Base-by-base conservation (phyloP, 2,329 filamentous ascomycete species). In the Penicillium sp. region DNA sequence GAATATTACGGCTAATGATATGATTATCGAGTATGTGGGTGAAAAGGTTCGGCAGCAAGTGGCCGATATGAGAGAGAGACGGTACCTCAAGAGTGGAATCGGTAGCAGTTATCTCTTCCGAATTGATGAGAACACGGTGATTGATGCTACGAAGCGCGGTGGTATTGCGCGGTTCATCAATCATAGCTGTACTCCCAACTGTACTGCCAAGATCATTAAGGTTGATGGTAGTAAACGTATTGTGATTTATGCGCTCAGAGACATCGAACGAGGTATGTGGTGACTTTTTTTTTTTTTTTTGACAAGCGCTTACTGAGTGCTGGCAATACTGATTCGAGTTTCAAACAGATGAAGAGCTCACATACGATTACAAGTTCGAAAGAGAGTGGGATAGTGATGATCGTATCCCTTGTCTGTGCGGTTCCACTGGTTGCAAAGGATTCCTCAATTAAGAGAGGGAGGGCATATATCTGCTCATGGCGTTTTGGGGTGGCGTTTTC, bases 331-430 rank as follows among this genome's bases (percentile, higher is more conserved):
- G 34, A 36, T 29, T 24, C 19, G 2, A 2, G 21, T 23, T 23
- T 18, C 21, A 18, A 8, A 58, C 70, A 99, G 94, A 97, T 73
- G 94, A 99, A 78, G 94, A 99, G 81, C 87, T 99, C 73, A 99
- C 94, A 2, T 99, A 99, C 79, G 94, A 99, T 80, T 99, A 99
- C 84, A 99, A 99, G 76, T 99, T 99, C 74, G 94, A 99, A 79
- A 90, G 94, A 67, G 94, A 99, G 77, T 91, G 95, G 69, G 92
- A 92, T 68, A 95, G 91, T 65, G 85, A 92, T 60, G 94, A 99
- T 75, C 91, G 94, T 61, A 97, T 99, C 67, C 94, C 94, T 47
- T 99, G 94, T 80, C 87, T 99, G 47, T 99, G 94, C 75, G 94
- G 94, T 56, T 97, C 93, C 39, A 87, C 92, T 26, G 92, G 91